Conservation (phyloP, 768 basidiomycete species). For the Erythrobasidium yunnanense region DNA sequence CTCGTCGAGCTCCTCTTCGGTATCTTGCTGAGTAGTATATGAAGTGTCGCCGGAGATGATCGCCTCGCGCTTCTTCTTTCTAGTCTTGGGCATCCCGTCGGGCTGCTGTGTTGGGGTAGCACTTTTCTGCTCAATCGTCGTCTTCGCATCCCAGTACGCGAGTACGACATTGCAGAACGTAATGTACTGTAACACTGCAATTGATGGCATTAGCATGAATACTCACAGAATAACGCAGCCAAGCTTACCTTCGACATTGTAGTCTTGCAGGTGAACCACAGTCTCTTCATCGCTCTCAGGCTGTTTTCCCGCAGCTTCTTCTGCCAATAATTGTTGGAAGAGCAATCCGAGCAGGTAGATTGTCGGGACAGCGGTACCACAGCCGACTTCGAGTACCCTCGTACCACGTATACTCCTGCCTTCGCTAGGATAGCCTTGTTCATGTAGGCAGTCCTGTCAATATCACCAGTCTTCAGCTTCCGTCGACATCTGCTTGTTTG, state of each 20-base stretch:
- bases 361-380: constrained; percentile 80
- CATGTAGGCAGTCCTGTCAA: constrained; percentile 25
- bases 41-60: not conserved
- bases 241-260: constrained; percentile 52
- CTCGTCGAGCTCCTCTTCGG: constrained; percentile 46
- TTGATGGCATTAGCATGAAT: constrained; percentile 30
- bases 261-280: constrained; percentile 72
- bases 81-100: too few relatives aligned
- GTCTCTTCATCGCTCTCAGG: constrained; percentile 44
- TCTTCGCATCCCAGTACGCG: constrained; percentile 42
- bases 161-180: constrained; percentile 68
- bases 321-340: constrained; percentile 49
- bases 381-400: constrained; percentile 57
- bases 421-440: constrained; percentile 43
- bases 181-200: constrained; percentile 32
- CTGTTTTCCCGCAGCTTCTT: constrained; percentile 26
- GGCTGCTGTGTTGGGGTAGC: too few relatives aligned
- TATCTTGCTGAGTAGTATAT: not conserved
- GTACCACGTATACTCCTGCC: constrained; percentile 43
- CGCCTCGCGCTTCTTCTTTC: not conserved
- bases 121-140: constrained; percentile 24
- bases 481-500: not conserved
- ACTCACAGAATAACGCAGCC: too few relatives aligned
- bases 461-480: constrained; percentile 28
- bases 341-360: constrained; percentile 48